These are phyloP conservation scores for Candida krabiensis DNA, from an alignment of 805 yeast genomes.

Conservation along the genomic window DNA sequence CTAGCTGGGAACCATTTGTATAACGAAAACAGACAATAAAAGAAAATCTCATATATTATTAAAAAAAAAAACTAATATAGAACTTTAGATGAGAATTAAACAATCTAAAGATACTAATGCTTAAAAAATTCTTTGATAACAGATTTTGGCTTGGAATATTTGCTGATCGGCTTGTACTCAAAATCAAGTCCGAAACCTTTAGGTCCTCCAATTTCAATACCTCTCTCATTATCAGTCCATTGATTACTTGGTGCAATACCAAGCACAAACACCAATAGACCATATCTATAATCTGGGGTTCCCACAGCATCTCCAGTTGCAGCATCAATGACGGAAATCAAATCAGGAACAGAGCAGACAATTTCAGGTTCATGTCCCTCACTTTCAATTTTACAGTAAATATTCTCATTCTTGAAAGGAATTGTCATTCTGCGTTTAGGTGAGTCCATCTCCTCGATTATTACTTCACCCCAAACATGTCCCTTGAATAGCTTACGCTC, in stretches of 20 bases:
- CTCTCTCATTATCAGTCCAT: constrained; percentile 36
- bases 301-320: constrained; percentile 46
- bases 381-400: constrained; percentile 32
- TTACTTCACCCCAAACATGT: constrained; percentile 45
- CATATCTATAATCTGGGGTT: constrained; percentile 45
- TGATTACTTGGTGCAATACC: constrained; percentile 35
- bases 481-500: constrained; percentile 42
- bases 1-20: too few relatives aligned
- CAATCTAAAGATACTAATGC: too few relatives aligned
- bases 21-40: too few relatives aligned
- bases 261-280: constrained; percentile 40
- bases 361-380: constrained; percentile 21
- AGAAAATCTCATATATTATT: too few relatives aligned
- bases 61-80: too few relatives aligned
- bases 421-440: constrained; percentile 30
- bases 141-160: constrained; percentile 32
- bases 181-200: constrained; percentile 33
- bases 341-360: constrained; percentile 42
- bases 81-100: too few relatives aligned
- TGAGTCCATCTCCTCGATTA: constrained; percentile 21
- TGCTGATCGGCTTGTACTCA: constrained; percentile 36
- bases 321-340: constrained; percentile 39
- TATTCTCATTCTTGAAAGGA: constrained; percentile 51
- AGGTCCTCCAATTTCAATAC: constrained; percentile 41
- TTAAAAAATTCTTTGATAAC: constrained; percentile 37